A percentile compares a stretch with the other conserved stretches of the same genome.
These are phyloP conservation scores for sunflower (Helianthus annuus) DNA, from an alignment of 129 eudicot genomes.

Conservation along the genomic window HanXRQr2.0-SUNRISE NC_035445.2:44509737-44510236, in stretches of 20 bases:
- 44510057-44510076: neutral
- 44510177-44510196: no score
- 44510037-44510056: neutral
- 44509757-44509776: neutral
- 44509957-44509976: neutral
- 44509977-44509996: neutral
- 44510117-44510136: neutral
- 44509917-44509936: neutral
- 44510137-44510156: slow-evolving; percentile 15
- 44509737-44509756: neutral
- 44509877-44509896: neutral
- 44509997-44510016: neutral
- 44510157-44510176: neutral
- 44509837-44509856: slow-evolving; percentile 9
- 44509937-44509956: neutral
- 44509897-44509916: neutral
- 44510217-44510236: no score
- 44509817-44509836: neutral
- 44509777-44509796: neutral
- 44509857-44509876: neutral
- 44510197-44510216: no score
- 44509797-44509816: neutral
- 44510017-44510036: slow-evolving; percentile 1
- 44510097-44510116: neutral
- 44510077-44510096: neutral